Conservation (phyloP, 2,329 filamentous ascomycete genomes). For the Pseudopyricularia javanii region DNA sequence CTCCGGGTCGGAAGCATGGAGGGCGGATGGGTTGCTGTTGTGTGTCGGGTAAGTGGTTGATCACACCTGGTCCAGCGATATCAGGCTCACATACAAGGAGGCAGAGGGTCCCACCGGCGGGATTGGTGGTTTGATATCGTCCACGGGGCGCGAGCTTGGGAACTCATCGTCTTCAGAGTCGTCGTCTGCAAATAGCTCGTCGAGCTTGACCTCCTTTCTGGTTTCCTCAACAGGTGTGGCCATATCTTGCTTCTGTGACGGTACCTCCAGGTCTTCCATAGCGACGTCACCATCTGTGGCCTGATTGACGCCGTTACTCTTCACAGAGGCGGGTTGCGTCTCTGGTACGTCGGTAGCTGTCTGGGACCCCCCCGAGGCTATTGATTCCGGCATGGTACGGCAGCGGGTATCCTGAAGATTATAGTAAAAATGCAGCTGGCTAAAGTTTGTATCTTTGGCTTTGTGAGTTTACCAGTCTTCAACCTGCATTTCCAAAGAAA, state of each 20-base stretch:
- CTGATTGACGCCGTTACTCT: conserved; percentile 15
- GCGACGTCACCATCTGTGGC: conserved; percentile 22
- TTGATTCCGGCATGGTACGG: conserved; percentile 31
- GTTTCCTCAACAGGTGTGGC: conserved; percentile 4
- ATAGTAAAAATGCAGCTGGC: background rate
- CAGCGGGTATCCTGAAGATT: background rate
- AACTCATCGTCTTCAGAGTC: conserved; percentile 52
- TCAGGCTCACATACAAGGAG: conserved; percentile 11
- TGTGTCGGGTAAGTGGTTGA: background rate
- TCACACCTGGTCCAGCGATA: background rate
- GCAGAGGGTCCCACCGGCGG: conserved; percentile 29
- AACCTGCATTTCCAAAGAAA: too few species aligned
- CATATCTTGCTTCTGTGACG: conserved; percentile 4
- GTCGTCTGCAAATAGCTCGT: conserved; percentile 45
- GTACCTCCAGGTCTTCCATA: conserved; percentile 22
- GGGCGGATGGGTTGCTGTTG: conserved; percentile 9
- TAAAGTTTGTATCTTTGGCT: too few species aligned
- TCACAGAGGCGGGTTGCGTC: conserved; percentile 9
- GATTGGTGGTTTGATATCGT: conserved; percentile 21
- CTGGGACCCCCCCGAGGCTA: conserved; percentile 12
- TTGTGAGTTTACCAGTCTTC: too few species aligned
- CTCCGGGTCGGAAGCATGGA: conserved; percentile 55
- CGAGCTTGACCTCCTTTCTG: conserved; percentile 38
- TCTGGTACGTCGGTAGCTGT: conserved; percentile 3
- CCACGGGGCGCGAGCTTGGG: conserved; percentile 19